Conservation (phyloP, 768 basidiomycete species). For the Tylopilus sp. region DNA sequence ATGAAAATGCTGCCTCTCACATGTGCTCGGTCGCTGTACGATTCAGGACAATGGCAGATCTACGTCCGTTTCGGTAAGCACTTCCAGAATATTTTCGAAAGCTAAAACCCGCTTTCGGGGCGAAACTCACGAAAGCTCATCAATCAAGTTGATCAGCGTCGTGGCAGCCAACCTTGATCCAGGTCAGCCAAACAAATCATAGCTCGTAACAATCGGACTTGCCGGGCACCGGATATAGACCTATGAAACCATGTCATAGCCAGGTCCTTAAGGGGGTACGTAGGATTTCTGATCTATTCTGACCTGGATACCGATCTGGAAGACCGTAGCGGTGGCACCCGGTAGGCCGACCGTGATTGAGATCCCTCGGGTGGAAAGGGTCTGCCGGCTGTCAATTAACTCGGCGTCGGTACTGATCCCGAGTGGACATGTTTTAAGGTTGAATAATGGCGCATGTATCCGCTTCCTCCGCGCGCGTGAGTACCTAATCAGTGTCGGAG, state of each 20-base stretch:
- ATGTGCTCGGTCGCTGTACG: slow-evolving; percentile 29
- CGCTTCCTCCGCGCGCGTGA: slow-evolving; percentile 20
- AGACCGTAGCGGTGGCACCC: slow-evolving; percentile 25
- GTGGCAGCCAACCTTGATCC: slow-evolving; percentile 18
- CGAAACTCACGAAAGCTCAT: slow-evolving; percentile 14
- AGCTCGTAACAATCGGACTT: slow-evolving; percentile 10
- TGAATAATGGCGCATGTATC: slow-evolving; percentile 11
- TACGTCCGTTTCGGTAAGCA: slow-evolving; percentile 25
- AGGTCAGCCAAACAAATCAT: slow-evolving; percentile 7
- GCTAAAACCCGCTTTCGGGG: slow-evolving; percentile 17
- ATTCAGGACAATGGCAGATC: slow-evolving; percentile 26
- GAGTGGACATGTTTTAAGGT: slow-evolving; percentile 22
- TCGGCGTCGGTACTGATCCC: slow-evolving; percentile 23
- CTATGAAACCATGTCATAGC: slow-evolving; percentile 14
- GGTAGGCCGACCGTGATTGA: slow-evolving; percentile 18
- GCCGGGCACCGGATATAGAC: slow-evolving; percentile 13
- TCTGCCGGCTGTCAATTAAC: slow-evolving; percentile 19
- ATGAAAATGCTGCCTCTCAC: slow-evolving; percentile 32
- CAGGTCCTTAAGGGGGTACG: slow-evolving; percentile 1
- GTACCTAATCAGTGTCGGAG: slow-evolving; percentile 17
- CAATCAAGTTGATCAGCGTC: slow-evolving; percentile 15
- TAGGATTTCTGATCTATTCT: slow-evolving; percentile 14
- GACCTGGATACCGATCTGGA: slow-evolving; percentile 20
- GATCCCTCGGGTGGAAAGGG: slow-evolving; percentile 6
- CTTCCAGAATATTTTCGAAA: slow-evolving; percentile 16